A percentile compares a stretch with the other conserved stretches of the same genome.
These are phyloP conservation scores for Cinnamomum chago DNA, from an alignment of 164 flowering plant genomes.

Conservation along the genomic window DNA sequence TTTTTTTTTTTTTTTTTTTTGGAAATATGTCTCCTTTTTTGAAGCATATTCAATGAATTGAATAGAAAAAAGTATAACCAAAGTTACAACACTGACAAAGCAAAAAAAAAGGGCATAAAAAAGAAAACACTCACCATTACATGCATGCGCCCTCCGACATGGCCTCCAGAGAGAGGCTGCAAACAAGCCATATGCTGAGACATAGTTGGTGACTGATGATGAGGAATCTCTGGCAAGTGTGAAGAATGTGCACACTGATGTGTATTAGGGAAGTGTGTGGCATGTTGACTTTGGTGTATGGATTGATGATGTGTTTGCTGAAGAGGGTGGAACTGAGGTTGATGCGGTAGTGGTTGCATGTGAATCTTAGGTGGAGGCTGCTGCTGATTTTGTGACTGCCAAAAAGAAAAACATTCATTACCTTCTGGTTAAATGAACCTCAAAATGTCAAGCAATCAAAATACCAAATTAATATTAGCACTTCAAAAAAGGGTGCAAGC, in stretches of 20 bases:
- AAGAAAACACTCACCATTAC: constrained; percentile 47
- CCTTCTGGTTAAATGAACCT: neutral
- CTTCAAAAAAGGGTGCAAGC: neutral
- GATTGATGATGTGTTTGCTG: constrained; percentile 61
- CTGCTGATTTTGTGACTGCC: constrained; percentile 54
- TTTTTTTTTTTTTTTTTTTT: no score
- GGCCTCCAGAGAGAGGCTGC: constrained; percentile 62
- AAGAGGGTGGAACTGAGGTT: constrained; percentile 66
- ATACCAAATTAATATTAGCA: neutral
- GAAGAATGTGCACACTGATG: constrained; percentile 60
- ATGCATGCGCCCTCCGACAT: constrained; percentile 72
- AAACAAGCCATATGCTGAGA: constrained; percentile 74
- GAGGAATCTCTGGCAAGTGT: constrained; percentile 62
- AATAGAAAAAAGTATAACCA: neutral
- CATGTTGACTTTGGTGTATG: constrained; percentile 57
- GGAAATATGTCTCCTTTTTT: no score
- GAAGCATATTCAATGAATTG: neutral
- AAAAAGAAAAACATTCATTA: neutral
- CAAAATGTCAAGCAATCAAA: neutral
- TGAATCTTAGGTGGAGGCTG: constrained; percentile 65
- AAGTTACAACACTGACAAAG: neutral
- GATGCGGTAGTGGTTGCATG: constrained; percentile 50
- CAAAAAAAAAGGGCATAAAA: neutral
- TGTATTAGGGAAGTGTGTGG: constrained; percentile 41
- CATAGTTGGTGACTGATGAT: constrained; percentile 53